A percentile compares a stretch with the other conserved stretches of the same genome.
phyloP scores from a whole-genome alignment of 805 yeast species.

The Clavispora fructus region DNA sequence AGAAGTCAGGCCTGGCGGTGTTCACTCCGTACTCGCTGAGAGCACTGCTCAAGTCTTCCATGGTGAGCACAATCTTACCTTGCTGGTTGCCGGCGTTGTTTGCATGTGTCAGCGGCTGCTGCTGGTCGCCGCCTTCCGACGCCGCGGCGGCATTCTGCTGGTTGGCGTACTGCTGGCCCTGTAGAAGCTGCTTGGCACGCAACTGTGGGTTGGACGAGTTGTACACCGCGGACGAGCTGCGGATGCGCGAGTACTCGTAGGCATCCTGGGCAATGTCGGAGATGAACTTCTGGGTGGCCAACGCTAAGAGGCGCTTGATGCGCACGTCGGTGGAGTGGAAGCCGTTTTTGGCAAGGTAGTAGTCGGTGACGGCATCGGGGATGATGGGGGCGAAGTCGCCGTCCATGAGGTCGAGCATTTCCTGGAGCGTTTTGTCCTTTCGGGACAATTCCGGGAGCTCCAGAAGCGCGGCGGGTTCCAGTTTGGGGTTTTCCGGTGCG shows the following conservation, averaged over 20 bases:
- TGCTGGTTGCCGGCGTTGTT: conserved; percentile 49
- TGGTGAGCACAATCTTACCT: conserved; percentile 81
- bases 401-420: conserved; percentile 82
- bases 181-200: conserved; percentile 69
- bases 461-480: conserved; percentile 6
- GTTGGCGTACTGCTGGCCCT: conserved; percentile 54
- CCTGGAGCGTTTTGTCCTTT: conserved; percentile 78
- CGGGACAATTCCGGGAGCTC: conserved; percentile 65
- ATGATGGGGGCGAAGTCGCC: conserved; percentile 88
- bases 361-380: conserved; percentile 95
- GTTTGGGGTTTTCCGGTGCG: conserved; percentile 1
- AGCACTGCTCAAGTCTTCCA: conserved; percentile 91
- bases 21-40: conserved; percentile 89
- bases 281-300: conserved; percentile 94
- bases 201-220: conserved; percentile 82
- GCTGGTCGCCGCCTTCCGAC: conserved; percentile 32
- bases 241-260: conserved; percentile 87
- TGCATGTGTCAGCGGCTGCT: conserved; percentile 26
- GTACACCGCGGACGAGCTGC: conserved; percentile 84
- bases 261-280: conserved; percentile 96
- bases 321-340: conserved; percentile 73
- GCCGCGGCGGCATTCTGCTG: conserved; percentile 24
- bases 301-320: conserved; percentile 72
- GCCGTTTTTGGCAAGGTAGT: conserved; percentile 81
- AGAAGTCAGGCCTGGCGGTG: conserved; percentile 87